Evolutionary conservation across 306 rosid species (phyloP), one percentile per base, ranked within the genome.

Genomic region (Corylus americana): DNA sequence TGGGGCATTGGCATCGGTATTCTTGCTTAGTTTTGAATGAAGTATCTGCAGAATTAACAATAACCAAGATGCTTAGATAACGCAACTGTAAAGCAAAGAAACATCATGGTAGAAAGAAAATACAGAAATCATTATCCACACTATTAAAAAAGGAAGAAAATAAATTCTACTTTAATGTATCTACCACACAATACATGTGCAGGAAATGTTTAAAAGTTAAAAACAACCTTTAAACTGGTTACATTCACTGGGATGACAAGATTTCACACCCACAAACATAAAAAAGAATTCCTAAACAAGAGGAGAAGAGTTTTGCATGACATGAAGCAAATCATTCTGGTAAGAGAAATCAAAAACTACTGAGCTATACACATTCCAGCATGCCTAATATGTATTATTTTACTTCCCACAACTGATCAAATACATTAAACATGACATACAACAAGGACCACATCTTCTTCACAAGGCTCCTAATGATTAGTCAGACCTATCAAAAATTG

Each of bases 11-110:
- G 78, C 82, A 79, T 82, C 87, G 54, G 83, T 76, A 70, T 77
- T 90, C 75, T 82, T 44, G 78, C 61, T 85, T 71, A 95, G 85
- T 81, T 95, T 95, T 78, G 97, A 77, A 86, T 91, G 79, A 74
- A 93, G 97, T 70, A 83, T 82, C 99, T 95, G 91, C 88, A 90
- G 51, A 64, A 59, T 58, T 55, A 80, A 58, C 63, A 66, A 62
- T 58, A 53, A 76, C 47, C 78, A 78, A 77, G 76, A 83, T 74
- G 39, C 47, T 74, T 18, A 25, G 74, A 66, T 16, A 83, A 76
- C 53, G 62, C 53, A 72, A 87, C 75, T 63, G 55, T 14, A 57
- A 22, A 27, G 61, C 10, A 68, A 39, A 18, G 10, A 14, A 59
- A 76, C 74, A 27, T 74, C 17, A 74, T 18, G 13, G 70, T 2